A percentile compares a stretch with the other conserved stretches of the same genome.
These are phyloP conservation scores for Fagopyrum tataricum DNA, from an alignment of 148 eudicot species.

Conservation along the genomic window DNA sequence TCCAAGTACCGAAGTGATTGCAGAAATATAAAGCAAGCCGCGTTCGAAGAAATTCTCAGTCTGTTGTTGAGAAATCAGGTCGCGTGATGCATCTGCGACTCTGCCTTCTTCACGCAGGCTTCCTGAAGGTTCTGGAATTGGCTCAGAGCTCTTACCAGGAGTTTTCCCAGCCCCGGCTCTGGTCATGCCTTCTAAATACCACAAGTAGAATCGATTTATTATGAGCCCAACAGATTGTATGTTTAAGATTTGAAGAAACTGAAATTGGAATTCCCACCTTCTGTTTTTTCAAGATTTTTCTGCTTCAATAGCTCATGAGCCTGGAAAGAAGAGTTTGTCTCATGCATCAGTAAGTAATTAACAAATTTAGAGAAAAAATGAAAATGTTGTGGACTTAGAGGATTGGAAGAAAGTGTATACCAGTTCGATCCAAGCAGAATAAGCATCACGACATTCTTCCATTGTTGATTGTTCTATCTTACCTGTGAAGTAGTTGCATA, in stretches of 20 bases:
- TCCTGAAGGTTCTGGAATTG: constrained; percentile 18
- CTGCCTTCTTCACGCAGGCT: constrained; percentile 18
- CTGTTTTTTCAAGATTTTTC: constrained; percentile 63
- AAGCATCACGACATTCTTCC: constrained; percentile 85
- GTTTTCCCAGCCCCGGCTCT: background rate
- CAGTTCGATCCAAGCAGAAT: constrained; percentile 59
- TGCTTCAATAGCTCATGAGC: constrained; percentile 64
- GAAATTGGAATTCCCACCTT: constrained; percentile 21
- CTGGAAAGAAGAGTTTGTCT: constrained; percentile 31
- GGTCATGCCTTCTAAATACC: background rate
- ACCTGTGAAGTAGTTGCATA: constrained; percentile 33
- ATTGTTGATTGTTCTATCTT: constrained; percentile 84
- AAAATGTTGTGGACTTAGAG: background rate
- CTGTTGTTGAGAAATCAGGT: constrained; percentile 23
- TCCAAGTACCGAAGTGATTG: constrained; percentile 31
- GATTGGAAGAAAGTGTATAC: constrained; percentile 31
- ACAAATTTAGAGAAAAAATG: background rate
- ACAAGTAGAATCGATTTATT: no score
- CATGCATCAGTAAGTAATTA: background rate
- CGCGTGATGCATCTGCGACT: constrained; percentile 18
- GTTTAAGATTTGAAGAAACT: background rate
- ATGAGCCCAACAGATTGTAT: background rate
- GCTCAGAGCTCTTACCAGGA: constrained; percentile 15
- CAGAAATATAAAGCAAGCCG: constrained; percentile 21
- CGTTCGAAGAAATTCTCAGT: constrained; percentile 20